Evolutionary conservation across 768 basidiomycete species (phyloP), one percentile per base, ranked within the genome.

Genomic region (Termitomyces sp.): DNA sequence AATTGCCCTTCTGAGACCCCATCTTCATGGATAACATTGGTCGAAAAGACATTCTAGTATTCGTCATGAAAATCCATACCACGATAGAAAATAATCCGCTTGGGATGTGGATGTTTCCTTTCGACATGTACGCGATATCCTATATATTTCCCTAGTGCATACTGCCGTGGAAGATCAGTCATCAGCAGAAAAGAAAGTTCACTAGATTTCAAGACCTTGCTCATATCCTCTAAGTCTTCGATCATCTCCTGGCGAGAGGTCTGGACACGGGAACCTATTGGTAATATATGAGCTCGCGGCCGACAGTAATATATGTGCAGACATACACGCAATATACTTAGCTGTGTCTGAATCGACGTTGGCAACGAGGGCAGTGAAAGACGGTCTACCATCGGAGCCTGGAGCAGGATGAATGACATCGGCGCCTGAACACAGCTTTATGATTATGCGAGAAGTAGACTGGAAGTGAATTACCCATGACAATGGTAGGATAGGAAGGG

Each of bases 371-470:
- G 90, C 78, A 0, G 91, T 88, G 67, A 89, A 92, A 0, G 91
- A 93, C 1, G 92, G 92, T 3, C 85, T 81, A 18, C 85, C 88
- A n/a, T 80, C 81, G 0, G 88, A 81, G 9, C 90, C 90, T 20
- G 92, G 90, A 7, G 89, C 80, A 9, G 92, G 90, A 63, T 93
- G 90, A 41, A 90, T 89, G 30, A 90, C 89, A 67, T 92, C 90
- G 18, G 90, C 90, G 60, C 88, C 86, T 88, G 56, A 44, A 52
- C 54, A 43, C 52, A 44, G 48, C 22, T 58, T 44, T 18, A 9
- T 46, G 54, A 28, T 48, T 32, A 40, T 22, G 16, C n/a, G 24
- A 20, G 18, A 40, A 18, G 26, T 33, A 44, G 24, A 13, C n/a
- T 13, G 46, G 61, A 55, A 2, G 20, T 28, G 3, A 58, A 69